Percentiles rank a stretch among this genome's conserved stretches.
Evolutionary conservation across 1,284 basidiomycete species (phyloP).

Genomic region (Microbotryomycetes sp.): DNA sequence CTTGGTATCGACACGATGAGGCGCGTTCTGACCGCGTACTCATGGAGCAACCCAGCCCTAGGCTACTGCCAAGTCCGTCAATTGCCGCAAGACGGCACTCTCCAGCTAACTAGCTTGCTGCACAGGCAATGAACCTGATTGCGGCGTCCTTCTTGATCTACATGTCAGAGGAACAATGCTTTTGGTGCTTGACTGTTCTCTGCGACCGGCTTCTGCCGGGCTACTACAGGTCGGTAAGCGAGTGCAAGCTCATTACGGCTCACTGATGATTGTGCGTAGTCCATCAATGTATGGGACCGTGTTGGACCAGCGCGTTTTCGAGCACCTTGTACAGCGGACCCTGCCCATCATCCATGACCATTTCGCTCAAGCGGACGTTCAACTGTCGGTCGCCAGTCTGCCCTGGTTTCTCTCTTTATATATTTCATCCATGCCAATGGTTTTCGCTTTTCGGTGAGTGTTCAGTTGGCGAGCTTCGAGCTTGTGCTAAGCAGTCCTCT

Average conservation of each 20-base stretch:
- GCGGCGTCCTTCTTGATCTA: constrained; percentile 84
- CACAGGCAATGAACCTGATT: constrained; percentile 36
- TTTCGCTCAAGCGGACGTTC: constrained; percentile 85
- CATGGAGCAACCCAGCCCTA: constrained; percentile 85
- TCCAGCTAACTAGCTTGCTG: neutral
- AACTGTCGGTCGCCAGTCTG: constrained; percentile 90
- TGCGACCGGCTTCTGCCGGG: constrained; percentile 92
- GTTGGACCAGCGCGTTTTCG: constrained; percentile 95
- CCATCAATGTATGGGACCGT: constrained; percentile 98
- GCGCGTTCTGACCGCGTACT: constrained; percentile 90
- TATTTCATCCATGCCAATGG: constrained; percentile 99
- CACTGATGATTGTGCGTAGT: constrained; percentile 45
- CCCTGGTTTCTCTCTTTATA: constrained; percentile 90
- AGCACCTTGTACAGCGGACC: constrained; percentile 85
- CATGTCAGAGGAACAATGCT: constrained; percentile 98
- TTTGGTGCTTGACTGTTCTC: constrained; percentile 92
- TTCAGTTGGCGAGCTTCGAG: neutral
- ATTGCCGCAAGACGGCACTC: neutral
- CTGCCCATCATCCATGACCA: constrained; percentile 79
- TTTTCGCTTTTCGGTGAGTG: constrained; percentile 78
- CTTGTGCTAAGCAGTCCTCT: neutral
- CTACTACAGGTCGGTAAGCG: constrained; percentile 75
- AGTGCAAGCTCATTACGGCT: neutral
- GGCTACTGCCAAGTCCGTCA: constrained; percentile 46
- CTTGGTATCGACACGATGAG: constrained; percentile 77